Conservation (phyloP, 495 filamentous ascomycete species). For the Podospora sp. region DNA sequence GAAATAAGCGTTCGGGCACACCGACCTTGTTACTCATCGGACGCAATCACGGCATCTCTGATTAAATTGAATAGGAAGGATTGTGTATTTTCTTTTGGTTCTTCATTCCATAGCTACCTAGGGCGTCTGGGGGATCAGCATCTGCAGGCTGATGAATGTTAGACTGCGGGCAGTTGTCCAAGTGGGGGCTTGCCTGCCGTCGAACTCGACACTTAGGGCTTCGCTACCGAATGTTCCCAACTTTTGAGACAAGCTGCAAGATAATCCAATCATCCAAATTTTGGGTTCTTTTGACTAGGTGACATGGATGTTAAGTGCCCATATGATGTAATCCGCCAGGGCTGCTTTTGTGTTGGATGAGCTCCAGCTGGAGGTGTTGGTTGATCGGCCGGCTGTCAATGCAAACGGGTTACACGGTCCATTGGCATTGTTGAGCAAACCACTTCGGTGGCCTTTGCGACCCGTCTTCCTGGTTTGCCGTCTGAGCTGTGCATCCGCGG, state of each 20-base stretch:
- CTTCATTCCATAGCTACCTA: background rate
- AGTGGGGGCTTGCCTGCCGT: background rate
- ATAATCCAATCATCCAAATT: background rate
- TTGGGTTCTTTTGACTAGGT: background rate
- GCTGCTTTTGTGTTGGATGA: background rate
- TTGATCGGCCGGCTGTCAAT: background rate
- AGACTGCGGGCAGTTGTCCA: background rate
- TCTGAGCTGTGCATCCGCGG: background rate
- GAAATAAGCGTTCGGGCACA: conserved; percentile 99
- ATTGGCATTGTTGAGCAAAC: background rate
- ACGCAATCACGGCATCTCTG: conserved; percentile 99
- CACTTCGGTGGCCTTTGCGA: background rate
- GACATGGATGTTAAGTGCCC: background rate
- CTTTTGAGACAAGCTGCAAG: background rate
- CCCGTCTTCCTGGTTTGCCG: conserved; percentile 7
- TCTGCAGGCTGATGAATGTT: background rate
- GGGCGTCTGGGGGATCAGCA: background rate
- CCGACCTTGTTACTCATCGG: conserved; percentile 91
- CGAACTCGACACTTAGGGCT: background rate
- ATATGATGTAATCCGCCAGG: conserved; percentile 5
- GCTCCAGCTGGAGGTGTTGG: background rate
- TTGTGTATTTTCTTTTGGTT: conserved; percentile 18
- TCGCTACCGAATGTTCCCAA: background rate
- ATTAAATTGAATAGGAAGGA: conserved; percentile 51
- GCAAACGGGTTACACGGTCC: background rate